phyloP scores from a whole-genome alignment of 164 flowering plant species.

The Vitis rotundifolia region DNA sequence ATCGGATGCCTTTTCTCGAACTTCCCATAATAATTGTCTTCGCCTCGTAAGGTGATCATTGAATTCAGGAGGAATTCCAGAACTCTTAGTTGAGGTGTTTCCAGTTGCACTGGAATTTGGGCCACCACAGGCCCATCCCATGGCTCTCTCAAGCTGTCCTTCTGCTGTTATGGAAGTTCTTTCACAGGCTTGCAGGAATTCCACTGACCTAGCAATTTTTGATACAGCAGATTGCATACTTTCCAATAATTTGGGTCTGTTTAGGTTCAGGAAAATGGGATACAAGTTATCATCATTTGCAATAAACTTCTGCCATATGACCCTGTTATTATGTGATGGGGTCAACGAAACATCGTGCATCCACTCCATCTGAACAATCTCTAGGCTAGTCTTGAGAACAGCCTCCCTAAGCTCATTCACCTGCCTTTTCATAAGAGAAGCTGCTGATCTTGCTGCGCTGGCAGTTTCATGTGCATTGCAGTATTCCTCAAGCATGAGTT shows the following conservation, averaged over 20 bases:
- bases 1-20: conserved; percentile 74
- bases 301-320: conserved; percentile 48
- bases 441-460: conserved; percentile 86
- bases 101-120: conserved; percentile 55
- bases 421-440: conserved; percentile 67
- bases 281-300: conserved; percentile 47
- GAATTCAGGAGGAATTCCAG: conserved; percentile 90
- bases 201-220: conserved; percentile 60
- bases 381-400: conserved; percentile 63
- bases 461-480: conserved; percentile 92
- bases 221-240: conserved; percentile 62
- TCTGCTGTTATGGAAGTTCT: conserved; percentile 73
- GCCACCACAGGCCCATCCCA: conserved; percentile 99
- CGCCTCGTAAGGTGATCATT: conserved; percentile 80
- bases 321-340: conserved; percentile 45
- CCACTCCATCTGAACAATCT: conserved; percentile 93
- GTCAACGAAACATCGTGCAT: conserved; percentile 50
- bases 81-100: conserved; percentile 48
- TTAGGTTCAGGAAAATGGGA: conserved; percentile 52
- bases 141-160: conserved; percentile 97
- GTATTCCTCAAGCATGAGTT: conserved; percentile 82
- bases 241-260: conserved; percentile 72
- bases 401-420: conserved; percentile 69
- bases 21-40: conserved; percentile 61
- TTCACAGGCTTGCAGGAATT: conserved; percentile 77